A percentile compares a stretch with the other conserved stretches of the same genome.
Conservation (phyloP, 148 eudicot genomes). For the Hydrangea macrophylla region DNA sequence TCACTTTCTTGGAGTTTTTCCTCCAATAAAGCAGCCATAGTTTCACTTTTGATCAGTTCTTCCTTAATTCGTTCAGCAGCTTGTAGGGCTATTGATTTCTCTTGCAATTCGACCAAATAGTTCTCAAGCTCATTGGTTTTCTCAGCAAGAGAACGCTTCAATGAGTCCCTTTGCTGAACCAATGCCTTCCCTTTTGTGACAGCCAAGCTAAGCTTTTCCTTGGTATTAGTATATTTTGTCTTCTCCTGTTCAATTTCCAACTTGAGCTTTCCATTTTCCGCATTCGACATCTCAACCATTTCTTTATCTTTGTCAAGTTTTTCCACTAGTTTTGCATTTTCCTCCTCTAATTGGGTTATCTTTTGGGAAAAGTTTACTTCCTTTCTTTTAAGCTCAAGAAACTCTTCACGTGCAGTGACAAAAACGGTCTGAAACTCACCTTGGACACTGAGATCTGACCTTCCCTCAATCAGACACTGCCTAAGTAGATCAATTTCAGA, state of each 20-base stretch:
- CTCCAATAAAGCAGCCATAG: conserved; percentile 51
- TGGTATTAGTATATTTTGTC: conserved; percentile 64
- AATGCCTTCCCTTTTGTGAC: conserved; percentile 96
- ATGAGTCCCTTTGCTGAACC: conserved; percentile 90
- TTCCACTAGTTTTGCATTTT: conserved; percentile 50
- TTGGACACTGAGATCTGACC: conserved; percentile 51
- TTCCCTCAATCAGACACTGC: conserved; percentile 55
- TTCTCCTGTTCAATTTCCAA: conserved; percentile 90
- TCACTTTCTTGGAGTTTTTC: conserved; percentile 63
- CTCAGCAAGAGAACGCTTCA: conserved; percentile 71
- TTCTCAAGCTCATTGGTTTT: conserved; percentile 69
- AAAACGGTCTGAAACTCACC: conserved; percentile 50
- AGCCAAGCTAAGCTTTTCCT: conserved; percentile 94
- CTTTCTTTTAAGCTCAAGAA: conserved; percentile 52
- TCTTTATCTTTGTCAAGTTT: conserved; percentile 48
- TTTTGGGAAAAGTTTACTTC: conserved; percentile 53
- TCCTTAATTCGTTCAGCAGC: conserved; percentile 62
- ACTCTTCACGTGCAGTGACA: conserved; percentile 48
- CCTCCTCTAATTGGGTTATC: conserved; percentile 50
- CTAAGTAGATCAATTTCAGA: conserved; percentile 66
- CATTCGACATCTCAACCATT: conserved; percentile 37
- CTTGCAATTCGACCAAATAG: conserved; percentile 54
- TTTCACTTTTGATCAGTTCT: conserved; percentile 54
- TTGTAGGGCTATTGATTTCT: conserved; percentile 64
- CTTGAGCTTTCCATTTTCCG: conserved; percentile 56